A percentile compares a stretch with the other conserved stretches of the same genome.
These are phyloP conservation scores for Polyplosphaeria fusca DNA, from an alignment of 495 filamentous ascomycete species.

Conservation along the genomic window DNA sequence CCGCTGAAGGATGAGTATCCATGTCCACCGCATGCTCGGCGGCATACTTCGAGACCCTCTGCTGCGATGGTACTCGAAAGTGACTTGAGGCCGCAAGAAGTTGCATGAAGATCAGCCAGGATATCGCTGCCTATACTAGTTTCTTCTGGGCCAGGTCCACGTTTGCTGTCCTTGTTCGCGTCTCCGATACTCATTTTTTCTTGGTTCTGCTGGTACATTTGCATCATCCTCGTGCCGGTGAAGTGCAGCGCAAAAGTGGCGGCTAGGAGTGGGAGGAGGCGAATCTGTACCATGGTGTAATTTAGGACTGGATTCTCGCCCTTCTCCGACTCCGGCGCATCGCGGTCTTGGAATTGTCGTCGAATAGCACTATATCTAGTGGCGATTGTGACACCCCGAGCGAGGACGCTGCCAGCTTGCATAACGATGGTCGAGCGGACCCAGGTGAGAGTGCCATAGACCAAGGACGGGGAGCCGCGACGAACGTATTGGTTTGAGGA, in stretches of 20 bases:
- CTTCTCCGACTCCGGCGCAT: slow-evolving; percentile 50
- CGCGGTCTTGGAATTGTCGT: slow-evolving; percentile 68
- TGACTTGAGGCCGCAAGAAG: slow-evolving; percentile 70
- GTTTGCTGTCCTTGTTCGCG: slow-evolving; percentile 42
- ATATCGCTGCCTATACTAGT: slow-evolving; percentile 61
- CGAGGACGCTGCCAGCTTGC: slow-evolving; percentile 62
- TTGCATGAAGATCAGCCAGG: slow-evolving; percentile 69
- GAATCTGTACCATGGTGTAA: slow-evolving; percentile 74
- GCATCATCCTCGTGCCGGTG: slow-evolving; percentile 67
- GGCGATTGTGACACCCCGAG: slow-evolving; percentile 71
- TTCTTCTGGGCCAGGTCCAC: slow-evolving; percentile 65
- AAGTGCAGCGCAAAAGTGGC: slow-evolving; percentile 74
- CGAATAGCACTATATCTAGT: slow-evolving; percentile 66
- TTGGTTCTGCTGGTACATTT: slow-evolving; percentile 63
- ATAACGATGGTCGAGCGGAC: slow-evolving; percentile 70
- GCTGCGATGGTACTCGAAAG: slow-evolving; percentile 64
- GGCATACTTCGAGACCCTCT: slow-evolving; percentile 66
- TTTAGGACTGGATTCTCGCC: slow-evolving; percentile 69
- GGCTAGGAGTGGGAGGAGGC: slow-evolving; percentile 65
- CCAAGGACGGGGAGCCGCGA: slow-evolving; percentile 59
- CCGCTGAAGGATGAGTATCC: slow-evolving; percentile 69
- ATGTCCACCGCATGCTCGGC: slow-evolving; percentile 71
- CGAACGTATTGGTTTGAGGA: slow-evolving; percentile 60
- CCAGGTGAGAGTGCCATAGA: slow-evolving; percentile 72
- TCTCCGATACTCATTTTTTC: slow-evolving; percentile 54